These are phyloP conservation scores for Dryas alaskensis DNA, from an alignment of 306 rosid species.

Conservation along the genomic window DNA sequence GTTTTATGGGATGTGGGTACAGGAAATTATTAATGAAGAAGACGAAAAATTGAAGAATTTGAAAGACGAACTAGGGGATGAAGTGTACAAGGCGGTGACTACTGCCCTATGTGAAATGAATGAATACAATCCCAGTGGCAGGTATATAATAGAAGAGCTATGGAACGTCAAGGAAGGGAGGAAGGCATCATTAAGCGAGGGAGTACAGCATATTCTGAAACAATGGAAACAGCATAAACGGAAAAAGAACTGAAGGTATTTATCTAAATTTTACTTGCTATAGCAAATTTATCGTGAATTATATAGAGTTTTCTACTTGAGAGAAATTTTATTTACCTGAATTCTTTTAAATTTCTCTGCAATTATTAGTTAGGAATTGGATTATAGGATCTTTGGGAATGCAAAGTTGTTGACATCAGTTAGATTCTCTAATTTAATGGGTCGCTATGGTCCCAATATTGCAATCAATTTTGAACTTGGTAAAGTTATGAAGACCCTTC, in stretches of 20 bases:
- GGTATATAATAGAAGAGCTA: slow-evolving; percentile 53
- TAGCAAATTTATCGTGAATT: not conserved
- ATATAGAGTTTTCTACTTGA: not conserved
- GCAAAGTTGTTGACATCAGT: not conserved
- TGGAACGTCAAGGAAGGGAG: slow-evolving; percentile 65
- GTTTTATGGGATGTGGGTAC: slow-evolving; percentile 13
- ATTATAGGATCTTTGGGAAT: not conserved
- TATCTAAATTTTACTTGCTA: not conserved
- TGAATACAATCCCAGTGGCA: slow-evolving; percentile 79
- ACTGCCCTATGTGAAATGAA: slow-evolving; percentile 63
- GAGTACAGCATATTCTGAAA: slow-evolving; percentile 35
- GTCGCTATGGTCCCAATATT: no score
- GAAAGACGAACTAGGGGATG: slow-evolving; percentile 56
- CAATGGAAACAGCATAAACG: slow-evolving; percentile 44
- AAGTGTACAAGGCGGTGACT: slow-evolving; percentile 46
- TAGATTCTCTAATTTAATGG: not conserved
- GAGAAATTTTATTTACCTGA: not conserved
- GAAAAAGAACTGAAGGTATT: slow-evolving; percentile 32
- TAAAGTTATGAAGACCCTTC: not conserved
- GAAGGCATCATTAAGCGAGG: slow-evolving; percentile 64
- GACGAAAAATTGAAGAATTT: slow-evolving; percentile 59
- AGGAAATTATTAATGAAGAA: slow-evolving; percentile 59
- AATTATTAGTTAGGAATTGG: not conserved
- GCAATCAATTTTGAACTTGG: not conserved
- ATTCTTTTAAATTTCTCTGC: not conserved